Evolutionary conservation across 2,329 filamentous ascomycete genomes (phyloP).

Genomic region (Aspergillus quadrilineatus): DNA sequence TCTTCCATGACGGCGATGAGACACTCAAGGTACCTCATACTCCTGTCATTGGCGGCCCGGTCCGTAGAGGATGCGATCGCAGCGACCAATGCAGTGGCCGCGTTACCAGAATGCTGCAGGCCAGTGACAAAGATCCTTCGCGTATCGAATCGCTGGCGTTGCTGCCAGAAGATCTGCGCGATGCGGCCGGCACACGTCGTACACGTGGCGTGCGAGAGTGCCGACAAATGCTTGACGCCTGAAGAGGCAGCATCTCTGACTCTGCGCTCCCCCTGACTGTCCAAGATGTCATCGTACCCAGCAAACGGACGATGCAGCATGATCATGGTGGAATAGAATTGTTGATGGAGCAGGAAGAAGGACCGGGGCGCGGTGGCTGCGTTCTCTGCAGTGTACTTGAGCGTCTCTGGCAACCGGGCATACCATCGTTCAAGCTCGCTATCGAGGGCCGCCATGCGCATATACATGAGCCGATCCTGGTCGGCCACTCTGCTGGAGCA

Average conservation of each 20-base stretch:
- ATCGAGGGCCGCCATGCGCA: neutral
- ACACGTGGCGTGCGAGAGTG: neutral
- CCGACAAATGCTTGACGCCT: neutral
- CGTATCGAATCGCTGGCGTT: neutral
- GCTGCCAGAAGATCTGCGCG: conserved; percentile 5
- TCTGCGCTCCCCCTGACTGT: neutral
- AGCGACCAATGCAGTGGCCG: neutral
- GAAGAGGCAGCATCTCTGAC: neutral
- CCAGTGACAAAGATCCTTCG: neutral
- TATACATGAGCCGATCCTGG: neutral
- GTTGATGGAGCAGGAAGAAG: conserved; percentile 1
- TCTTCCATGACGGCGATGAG: neutral
- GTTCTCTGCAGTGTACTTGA: neutral
- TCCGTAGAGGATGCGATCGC: neutral
- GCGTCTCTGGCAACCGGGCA: neutral
- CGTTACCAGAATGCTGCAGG: neutral
- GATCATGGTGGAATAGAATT: conserved; percentile 2
- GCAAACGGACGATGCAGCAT: neutral
- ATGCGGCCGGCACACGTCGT: conserved; percentile 2
- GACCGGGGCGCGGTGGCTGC: neutral
- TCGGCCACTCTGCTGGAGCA: neutral
- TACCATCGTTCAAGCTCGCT: conserved; percentile 1
- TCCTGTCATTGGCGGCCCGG: neutral
- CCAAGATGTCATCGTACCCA: neutral
- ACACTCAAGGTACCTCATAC: neutral